phyloP scores from a whole-genome alignment of 148 eudicot species.

The Fagopyrum esculentum region DNA sequence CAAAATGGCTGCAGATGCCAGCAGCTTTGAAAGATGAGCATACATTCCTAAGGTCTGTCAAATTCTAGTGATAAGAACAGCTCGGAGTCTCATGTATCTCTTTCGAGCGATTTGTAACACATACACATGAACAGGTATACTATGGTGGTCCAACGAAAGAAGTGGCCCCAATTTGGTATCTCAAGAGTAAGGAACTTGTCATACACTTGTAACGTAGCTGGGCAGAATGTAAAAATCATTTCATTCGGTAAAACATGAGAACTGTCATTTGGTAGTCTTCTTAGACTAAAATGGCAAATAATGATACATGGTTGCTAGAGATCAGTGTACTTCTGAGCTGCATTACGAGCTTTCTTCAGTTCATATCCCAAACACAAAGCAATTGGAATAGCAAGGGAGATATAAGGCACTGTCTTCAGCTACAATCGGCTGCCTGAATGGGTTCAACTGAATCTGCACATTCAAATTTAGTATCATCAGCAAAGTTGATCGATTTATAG shows the following conservation, averaged over 20 bases:
- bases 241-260: background rate
- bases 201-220: background rate
- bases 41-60: background rate
- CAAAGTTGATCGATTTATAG: background rate
- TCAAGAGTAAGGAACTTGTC: background rate
- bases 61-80: background rate
- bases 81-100: background rate
- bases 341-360: background rate
- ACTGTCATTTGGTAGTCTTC: background rate
- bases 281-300: background rate
- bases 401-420: slow-evolving; percentile 59
- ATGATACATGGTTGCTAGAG: background rate
- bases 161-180: background rate
- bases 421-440: slow-evolving; percentile 86
- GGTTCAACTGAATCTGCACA: slow-evolving; percentile 72
- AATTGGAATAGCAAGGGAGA: slow-evolving; percentile 88
- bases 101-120: background rate
- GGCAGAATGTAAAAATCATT: background rate
- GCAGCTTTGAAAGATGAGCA: no score
- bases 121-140: background rate
- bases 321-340: background rate
- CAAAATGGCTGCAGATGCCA: no score
- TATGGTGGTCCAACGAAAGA: background rate
- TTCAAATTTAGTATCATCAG: background rate
- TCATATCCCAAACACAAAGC: slow-evolving; percentile 81